phyloP scores from a whole-genome alignment of 2,329 filamentous ascomycete species.

The Ceratocystis colombiana region DNA sequence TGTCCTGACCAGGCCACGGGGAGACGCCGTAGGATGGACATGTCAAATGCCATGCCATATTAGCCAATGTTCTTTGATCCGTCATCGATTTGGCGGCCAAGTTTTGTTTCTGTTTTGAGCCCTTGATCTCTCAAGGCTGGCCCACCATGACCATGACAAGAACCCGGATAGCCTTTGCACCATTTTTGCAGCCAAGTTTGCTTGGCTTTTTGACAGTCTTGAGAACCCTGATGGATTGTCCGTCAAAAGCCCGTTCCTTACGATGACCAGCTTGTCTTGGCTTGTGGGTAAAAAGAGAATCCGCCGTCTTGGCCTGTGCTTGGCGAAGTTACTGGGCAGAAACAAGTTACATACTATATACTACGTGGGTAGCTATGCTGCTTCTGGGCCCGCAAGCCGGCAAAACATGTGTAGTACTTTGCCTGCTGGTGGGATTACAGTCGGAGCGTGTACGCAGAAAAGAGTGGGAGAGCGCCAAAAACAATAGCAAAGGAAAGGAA shows the following conservation, averaged over 20 bases:
- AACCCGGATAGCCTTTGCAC: conserved; percentile 15
- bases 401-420: neutral
- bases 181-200: neutral
- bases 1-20: neutral
- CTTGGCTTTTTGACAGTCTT: conserved; percentile 11
- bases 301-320: conserved; percentile 13
- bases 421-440: neutral
- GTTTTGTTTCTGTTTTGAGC: neutral
- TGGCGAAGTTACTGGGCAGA: neutral
- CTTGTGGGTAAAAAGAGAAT: conserved; percentile 14
- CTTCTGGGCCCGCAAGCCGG: neutral
- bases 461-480: neutral
- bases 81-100: conserved; percentile 8
- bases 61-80: conserved; percentile 3
- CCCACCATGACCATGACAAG: neutral
- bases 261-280: conserved; percentile 3
- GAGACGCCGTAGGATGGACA: neutral
- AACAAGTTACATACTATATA: neutral
- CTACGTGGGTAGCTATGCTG: neutral
- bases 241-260: conserved; percentile 13
- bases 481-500: neutral
- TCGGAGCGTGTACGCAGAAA: neutral
- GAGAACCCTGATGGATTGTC: conserved; percentile 14
- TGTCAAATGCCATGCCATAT: conserved; percentile 1
- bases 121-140: neutral